Conservation (phyloP, 345 rosid species). For the Sisymbrium irio region DNA sequence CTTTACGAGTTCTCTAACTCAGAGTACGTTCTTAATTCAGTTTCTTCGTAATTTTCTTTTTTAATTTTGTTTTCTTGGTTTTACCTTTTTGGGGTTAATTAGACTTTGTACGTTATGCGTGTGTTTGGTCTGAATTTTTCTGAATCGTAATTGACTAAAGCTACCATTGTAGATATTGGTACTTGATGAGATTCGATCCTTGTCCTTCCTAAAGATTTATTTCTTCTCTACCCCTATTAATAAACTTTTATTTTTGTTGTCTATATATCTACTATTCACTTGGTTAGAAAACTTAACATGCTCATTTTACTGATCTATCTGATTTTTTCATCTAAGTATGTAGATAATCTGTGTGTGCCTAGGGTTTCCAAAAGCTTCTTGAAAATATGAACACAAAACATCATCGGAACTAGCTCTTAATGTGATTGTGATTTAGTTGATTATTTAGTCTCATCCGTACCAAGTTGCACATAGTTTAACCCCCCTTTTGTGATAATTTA, state of each 20-base stretch:
- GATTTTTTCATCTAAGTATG: conserved; percentile 7
- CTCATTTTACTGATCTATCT: neutral
- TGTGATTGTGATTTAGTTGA: conserved; percentile 14
- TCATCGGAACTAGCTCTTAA: conserved; percentile 25
- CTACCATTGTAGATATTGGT: conserved; percentile 3
- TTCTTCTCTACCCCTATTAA: neutral
- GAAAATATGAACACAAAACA: conserved; percentile 16
- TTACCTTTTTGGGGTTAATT: neutral
- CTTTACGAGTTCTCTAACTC: conserved; percentile 33
- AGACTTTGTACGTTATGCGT: neutral
- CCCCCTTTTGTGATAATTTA: neutral
- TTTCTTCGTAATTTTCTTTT: neutral
- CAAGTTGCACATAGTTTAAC: conserved; percentile 20
- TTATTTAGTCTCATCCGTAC: conserved; percentile 26
- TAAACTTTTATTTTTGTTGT: neutral
- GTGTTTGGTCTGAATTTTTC: conserved; percentile 20
- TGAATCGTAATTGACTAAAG: conserved; percentile 18
- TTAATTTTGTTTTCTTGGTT: neutral
- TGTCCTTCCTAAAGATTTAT: conserved; percentile 8
- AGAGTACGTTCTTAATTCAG: conserved; percentile 17
- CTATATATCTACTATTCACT: neutral
- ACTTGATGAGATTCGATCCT: conserved; percentile 24
- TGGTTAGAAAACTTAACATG: conserved; percentile 1
- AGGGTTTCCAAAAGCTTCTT: conserved; percentile 29
- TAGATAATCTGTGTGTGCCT: neutral